phyloP scores from a whole-genome alignment of 345 rosid genomes.

The Iberis pinnata region DNA sequence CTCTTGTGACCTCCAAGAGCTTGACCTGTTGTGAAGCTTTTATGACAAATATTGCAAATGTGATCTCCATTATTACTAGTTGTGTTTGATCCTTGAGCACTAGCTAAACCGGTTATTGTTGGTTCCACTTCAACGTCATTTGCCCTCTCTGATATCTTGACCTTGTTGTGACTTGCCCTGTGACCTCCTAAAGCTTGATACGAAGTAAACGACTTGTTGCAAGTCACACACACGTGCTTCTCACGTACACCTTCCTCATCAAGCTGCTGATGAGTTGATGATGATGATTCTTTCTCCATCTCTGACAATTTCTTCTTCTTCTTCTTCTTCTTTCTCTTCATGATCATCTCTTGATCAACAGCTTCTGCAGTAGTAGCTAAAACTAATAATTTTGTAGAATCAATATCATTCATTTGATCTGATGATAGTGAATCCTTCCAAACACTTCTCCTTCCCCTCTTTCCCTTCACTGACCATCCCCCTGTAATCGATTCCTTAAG shows the following conservation, averaged over 20 bases:
- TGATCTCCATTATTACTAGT: slow-evolving; percentile 30
- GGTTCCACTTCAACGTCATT: slow-evolving; percentile 28
- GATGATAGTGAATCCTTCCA: slow-evolving; percentile 16
- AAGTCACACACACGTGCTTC: slow-evolving; percentile 31
- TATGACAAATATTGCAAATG: slow-evolving; percentile 35
- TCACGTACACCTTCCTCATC: slow-evolving; percentile 9
- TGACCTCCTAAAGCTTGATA: slow-evolving; percentile 56
- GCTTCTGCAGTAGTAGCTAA: slow-evolving; percentile 31
- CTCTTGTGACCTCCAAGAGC: slow-evolving; percentile 54
- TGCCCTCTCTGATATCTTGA: slow-evolving; percentile 29
- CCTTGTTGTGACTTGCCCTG: slow-evolving; percentile 46
- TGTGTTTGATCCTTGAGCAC: slow-evolving; percentile 22
- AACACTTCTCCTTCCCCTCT: slow-evolving; percentile 35
- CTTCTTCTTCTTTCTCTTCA: slow-evolving; percentile 23
- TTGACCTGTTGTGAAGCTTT: slow-evolving; percentile 39
- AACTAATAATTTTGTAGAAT: slow-evolving; percentile 30
- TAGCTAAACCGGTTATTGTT: slow-evolving; percentile 12
- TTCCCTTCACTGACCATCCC: slow-evolving; percentile 35
- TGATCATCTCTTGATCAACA: slow-evolving; percentile 6
- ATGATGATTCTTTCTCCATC: slow-evolving; percentile 30
- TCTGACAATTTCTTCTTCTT: slow-evolving; percentile 34
- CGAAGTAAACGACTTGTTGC: slow-evolving; percentile 40
- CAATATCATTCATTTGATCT: slow-evolving; percentile 18
- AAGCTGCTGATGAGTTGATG: slow-evolving; percentile 7
- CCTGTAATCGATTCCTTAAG: slow-evolving; percentile 27